Conservation (phyloP, 164 flowering plant species). For the Vitis riparia region DNA sequence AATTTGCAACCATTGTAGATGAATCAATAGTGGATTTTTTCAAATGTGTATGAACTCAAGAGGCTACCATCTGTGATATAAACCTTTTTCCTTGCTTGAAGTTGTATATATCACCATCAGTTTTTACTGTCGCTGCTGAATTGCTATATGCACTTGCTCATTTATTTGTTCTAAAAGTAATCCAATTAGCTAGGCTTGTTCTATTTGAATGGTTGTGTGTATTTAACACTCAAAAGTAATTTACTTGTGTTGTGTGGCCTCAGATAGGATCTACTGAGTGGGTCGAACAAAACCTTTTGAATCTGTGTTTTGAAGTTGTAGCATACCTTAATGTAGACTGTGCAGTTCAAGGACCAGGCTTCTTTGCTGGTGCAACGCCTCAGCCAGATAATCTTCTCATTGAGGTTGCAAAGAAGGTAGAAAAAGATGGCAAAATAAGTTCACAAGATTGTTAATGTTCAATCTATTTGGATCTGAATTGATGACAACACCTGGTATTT, state of each 20-base stretch:
- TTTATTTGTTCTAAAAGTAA: not conserved
- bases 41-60: not conserved
- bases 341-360: constrained; percentile 98
- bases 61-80: too few species aligned
- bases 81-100: not conserved
- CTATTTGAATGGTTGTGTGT: not conserved
- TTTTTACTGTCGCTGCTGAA: not conserved
- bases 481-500: not conserved
- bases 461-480: not conserved
- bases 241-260: constrained; percentile 4
- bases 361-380: constrained; percentile 84
- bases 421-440: not conserved
- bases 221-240: not conserved
- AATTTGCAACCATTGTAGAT: not conserved
- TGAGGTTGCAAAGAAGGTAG: constrained; percentile 81
- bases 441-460: too few species aligned
- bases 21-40: not conserved
- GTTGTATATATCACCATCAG: not conserved
- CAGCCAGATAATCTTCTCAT: constrained; percentile 81
- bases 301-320: constrained; percentile 71
- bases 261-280: constrained; percentile 98
- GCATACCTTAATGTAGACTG: constrained; percentile 96
- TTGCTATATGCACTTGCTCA: not conserved
- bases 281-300: constrained; percentile 87
- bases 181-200: not conserved